Evolutionary conservation across 805 yeast species (phyloP), one percentile per base, ranked within the genome.

Genomic region (Torulaspora microellipsoides): DNA sequence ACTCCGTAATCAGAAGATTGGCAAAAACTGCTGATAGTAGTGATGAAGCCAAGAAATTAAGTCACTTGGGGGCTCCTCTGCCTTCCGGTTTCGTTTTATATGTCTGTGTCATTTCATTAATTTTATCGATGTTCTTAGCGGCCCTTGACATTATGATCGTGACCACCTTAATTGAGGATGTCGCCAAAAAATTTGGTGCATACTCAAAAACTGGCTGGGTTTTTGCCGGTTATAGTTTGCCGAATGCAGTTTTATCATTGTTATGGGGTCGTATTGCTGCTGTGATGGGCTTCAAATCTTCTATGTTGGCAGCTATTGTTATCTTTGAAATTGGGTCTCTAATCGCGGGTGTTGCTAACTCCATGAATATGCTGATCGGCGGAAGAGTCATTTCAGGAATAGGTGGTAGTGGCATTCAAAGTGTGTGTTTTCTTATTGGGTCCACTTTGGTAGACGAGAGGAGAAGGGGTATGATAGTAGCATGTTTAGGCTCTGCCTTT

Each of bases 341-440:
- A 42, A 62, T 82, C 5, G 66, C 76, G 43, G 90, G 85, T 1
- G 49, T 76, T 4, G 64, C 87, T 1, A 59, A 54, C 14, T 67
- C 70, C 28, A 80, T 84, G 79, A 66, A 72, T 42, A 74, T 76
- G 71, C 61, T 85, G 36, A 80, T 84, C 46, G 87, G 80, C 3
- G 90, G 88, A 1, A 71, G 95, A 53, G 81, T 78, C 7, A 65
- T 84, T 15, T 78, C 80, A 41, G 93, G 93, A 40, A 56, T 79
- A 28, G 91, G 90, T 12, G 88, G 81, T 8, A 83, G 85, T 30
- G 85, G 85, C 20, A 72, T 82, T 37, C 80, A 77, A 52, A 68
- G 81, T 1, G 64, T 80, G 60, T 75, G 73, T 4, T 70, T 75
- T 47, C 76, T 82, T 27, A 75, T 83, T 23, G 66, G 75, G 9